These are phyloP conservation scores for Colletotrichum destructivum DNA, from an alignment of 2,329 filamentous ascomycete genomes.

Conservation along the genomic window DNA sequence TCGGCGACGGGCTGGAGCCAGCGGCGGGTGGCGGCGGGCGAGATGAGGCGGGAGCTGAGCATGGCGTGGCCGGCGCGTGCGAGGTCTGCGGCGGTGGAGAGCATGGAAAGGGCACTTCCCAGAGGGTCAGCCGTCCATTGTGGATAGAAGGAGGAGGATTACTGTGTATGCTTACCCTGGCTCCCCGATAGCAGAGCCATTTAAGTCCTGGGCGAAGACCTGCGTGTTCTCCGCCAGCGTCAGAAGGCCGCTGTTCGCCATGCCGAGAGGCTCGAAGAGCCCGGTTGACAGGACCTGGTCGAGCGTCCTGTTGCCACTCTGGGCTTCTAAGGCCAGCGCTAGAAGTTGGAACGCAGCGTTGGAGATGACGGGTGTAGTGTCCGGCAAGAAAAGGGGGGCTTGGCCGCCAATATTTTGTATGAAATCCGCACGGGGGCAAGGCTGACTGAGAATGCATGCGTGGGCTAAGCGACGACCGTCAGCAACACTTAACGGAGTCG, in stretches of 20 bases:
- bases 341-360: conserved; percentile 48
- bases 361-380: conserved; percentile 47
- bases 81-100: conserved; percentile 44
- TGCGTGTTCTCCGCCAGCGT: not conserved
- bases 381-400: conserved; percentile 44
- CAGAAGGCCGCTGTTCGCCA: conserved; percentile 41
- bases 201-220: conserved; percentile 40
- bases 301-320: not conserved
- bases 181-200: conserved; percentile 40
- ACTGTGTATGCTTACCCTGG: conserved; percentile 40
- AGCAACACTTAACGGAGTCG: not conserved
- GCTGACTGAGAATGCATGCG: conserved; percentile 38
- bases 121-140: not conserved
- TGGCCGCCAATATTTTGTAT: conserved; percentile 31
- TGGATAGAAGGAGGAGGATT: not conserved
- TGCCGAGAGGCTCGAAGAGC: conserved; percentile 43
- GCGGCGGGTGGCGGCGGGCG: conserved; percentile 47
- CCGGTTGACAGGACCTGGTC: conserved; percentile 20
- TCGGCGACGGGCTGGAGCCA: conserved; percentile 50
- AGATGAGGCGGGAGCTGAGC: conserved; percentile 45
- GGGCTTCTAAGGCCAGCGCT: conserved; percentile 43
- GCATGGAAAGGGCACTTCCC: conserved; percentile 42
- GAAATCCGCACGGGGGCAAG: conserved; percentile 42
- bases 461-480: conserved; percentile 3
- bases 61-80: conserved; percentile 45